Base-by-base conservation (phyloP, 768 basidiomycete genomes). In the Lepiota venenata region DNA sequence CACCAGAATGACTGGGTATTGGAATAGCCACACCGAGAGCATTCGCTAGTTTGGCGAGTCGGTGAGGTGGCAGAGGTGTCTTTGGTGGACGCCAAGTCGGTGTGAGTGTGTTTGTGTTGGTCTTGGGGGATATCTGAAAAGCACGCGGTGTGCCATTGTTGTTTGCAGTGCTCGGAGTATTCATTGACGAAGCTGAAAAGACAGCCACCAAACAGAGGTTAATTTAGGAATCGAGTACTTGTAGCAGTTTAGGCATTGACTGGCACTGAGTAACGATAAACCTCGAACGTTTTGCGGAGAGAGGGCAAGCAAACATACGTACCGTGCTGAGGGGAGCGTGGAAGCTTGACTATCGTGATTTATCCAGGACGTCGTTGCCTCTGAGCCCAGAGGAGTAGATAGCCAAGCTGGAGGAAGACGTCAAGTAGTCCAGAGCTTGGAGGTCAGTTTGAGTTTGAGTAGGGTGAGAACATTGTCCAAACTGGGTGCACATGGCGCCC, bases 1-100 rank as follows among this genome's bases (percentile, higher is more conserved):
- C 61, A 27, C 20, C 5, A 10, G 45, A 21, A 50, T 70, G 70
- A 47, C 74, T 70, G 4, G 90, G 90, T 48, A 88, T 66, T 0
- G 91, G 91, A 0, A 84, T 85, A 2, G 87, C 76, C 36, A 93
- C 83, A 43, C 91, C 91, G 41, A 93, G 83, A 2, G 91, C 91
- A 64, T 93, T 93, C 14, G 90, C 91, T 20, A 93, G 75, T 60
- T 87, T 89, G 35, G 88, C 91, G 9, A 93, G 82, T 11, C 88
- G 78, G 60, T 88, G 79, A 4, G 91, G 90, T 2, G 89, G 69
- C 7, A 93, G 72, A 3, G 91, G 91, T 20, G 85, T 67, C 62
- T 81, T 86, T 55, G 88, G 88, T 5, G 81, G 82, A 3, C 72
- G 73, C 87, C 88, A 87, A 66, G 74, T 59, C 50, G 70, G 74